These are phyloP conservation scores for Aquilaria yunnanensis DNA, from an alignment of 345 rosid species.

Conservation along the genomic window DNA sequence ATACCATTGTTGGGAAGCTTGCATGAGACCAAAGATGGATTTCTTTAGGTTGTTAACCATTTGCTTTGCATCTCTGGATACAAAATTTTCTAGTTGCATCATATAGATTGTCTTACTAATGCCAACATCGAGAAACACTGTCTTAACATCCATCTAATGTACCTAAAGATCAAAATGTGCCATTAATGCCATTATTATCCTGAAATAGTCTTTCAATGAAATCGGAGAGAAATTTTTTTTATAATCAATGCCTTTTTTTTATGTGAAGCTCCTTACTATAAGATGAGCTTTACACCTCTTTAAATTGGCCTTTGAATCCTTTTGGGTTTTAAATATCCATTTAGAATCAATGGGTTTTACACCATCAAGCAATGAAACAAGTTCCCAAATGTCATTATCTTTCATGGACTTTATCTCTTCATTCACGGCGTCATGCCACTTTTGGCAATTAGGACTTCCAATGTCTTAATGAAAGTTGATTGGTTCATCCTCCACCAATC, in stretches of 20 bases:
- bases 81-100: neutral
- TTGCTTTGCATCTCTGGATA: neutral
- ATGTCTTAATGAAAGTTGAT: neutral
- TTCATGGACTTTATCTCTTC: slow-evolving; percentile 2
- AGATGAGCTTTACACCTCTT: neutral
- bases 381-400: slow-evolving; percentile 2
- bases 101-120: neutral
- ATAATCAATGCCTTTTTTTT: too few species aligned
- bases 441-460: neutral
- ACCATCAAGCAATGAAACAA: neutral
- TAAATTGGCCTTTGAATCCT: slow-evolving; percentile 7
- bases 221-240: too few species aligned
- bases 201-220: too few species aligned
- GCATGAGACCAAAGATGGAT: too few species aligned
- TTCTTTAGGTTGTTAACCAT: neutral
- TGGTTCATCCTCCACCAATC: neutral
- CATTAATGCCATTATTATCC: too few species aligned
- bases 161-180: too few species aligned
- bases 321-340: slow-evolving; percentile 8
- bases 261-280: too few species aligned
- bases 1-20: too few species aligned
- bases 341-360: slow-evolving; percentile 8
- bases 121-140: neutral
- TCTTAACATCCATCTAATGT: too few species aligned
- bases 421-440: neutral